A percentile compares a stretch with the other conserved stretches of the same genome.
Conservation (phyloP, 2,329 filamentous ascomycete species). For the Fusarium kyushuense region DNA sequence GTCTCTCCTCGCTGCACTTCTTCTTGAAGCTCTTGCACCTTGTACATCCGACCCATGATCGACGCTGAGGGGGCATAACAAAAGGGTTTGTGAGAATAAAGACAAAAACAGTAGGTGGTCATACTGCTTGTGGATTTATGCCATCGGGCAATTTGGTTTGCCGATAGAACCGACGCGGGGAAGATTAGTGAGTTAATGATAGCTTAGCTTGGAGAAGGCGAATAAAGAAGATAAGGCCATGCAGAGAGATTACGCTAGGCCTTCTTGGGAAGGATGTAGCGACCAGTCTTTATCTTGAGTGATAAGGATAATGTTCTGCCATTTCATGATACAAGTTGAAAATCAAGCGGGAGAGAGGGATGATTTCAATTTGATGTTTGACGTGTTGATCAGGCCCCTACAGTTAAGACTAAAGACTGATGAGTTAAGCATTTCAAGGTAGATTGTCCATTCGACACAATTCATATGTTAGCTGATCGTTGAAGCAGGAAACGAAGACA, state of each 20-base stretch:
- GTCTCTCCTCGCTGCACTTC: conserved; percentile 38
- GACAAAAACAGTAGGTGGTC: conserved; percentile 3
- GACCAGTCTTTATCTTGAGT: conserved; percentile 7
- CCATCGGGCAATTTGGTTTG: not conserved
- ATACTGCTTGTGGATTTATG: conserved; percentile 26
- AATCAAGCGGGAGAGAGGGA: not conserved
- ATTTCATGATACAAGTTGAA: not conserved
- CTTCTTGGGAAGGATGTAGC: conserved; percentile 10
- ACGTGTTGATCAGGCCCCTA: no score
- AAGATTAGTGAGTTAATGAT: conserved; percentile 7
- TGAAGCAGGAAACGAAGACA: not conserved
- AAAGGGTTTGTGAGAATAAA: not conserved
- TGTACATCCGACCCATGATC: conserved; percentile 40
- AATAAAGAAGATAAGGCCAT: conserved; percentile 12
- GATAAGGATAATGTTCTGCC: conserved; percentile 4
- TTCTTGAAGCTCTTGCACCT: conserved; percentile 42
- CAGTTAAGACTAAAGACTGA: no score
- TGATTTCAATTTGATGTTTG: no score
- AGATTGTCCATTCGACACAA: not conserved
- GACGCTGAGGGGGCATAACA: conserved; percentile 40
- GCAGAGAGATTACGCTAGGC: not conserved
- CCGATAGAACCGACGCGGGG: conserved; percentile 25
- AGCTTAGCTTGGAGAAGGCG: conserved; percentile 4
- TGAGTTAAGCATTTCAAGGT: no score
- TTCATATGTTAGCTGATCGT: not conserved